Evolutionary conservation across 1,284 basidiomycete species (phyloP).

Genomic region (Leccinum fuscescens): DNA sequence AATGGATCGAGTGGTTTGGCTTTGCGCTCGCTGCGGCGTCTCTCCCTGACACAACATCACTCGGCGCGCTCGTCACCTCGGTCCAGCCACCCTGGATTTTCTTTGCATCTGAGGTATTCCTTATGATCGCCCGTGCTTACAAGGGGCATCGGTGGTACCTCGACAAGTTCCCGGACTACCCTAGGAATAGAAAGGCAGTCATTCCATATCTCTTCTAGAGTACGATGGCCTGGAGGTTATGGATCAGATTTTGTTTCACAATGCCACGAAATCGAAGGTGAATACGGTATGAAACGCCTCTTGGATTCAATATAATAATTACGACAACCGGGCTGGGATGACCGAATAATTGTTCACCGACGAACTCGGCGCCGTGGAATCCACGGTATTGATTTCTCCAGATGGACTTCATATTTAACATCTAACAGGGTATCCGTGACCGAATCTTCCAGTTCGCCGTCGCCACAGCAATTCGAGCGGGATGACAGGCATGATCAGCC

Average conservation of each 20-base stretch:
- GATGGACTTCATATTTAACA: neutral
- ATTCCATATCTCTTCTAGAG: conserved; percentile 62
- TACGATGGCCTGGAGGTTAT: neutral
- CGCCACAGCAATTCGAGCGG: neutral
- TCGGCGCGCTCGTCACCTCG: conserved; percentile 36
- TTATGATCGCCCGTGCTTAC: conserved; percentile 80
- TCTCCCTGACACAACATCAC: conserved; percentile 31
- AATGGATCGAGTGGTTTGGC: conserved; percentile 86
- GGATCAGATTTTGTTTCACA: neutral
- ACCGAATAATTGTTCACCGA: neutral
- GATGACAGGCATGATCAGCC: neutral
- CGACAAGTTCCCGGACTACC: conserved; percentile 67
- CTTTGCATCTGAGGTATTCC: conserved; percentile 61
- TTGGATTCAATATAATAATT: neutral
- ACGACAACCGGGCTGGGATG: neutral
- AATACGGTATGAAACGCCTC: neutral
- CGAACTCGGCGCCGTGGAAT: neutral
- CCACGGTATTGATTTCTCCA: neutral
- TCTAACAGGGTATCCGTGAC: neutral
- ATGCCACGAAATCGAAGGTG: neutral
- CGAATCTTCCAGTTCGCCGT: neutral
- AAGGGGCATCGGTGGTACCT: conserved; percentile 83
- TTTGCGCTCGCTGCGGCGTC: conserved; percentile 69
- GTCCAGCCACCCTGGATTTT: conserved; percentile 77
- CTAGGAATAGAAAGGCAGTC: conserved; percentile 59